Conservation (phyloP, 2,329 filamentous ascomycete species). For the Verticillium isaacii region DNA sequence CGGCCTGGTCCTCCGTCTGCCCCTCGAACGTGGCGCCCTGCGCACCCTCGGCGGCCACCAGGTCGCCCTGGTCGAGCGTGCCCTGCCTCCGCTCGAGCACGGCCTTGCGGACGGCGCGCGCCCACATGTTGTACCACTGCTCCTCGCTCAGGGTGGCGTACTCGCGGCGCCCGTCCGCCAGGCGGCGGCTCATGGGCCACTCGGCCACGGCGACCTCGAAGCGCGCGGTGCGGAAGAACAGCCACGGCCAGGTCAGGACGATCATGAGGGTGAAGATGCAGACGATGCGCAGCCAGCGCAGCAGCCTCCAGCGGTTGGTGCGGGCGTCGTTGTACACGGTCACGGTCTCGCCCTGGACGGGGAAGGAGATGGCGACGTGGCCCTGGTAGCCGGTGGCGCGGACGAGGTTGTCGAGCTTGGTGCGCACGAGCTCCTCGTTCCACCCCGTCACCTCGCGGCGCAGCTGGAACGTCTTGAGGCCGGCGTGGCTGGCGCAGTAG, state of each 20-base stretch:
- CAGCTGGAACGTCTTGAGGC: constrained; percentile 53
- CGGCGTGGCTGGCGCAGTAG: constrained; percentile 55
- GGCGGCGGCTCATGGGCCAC: constrained; percentile 49
- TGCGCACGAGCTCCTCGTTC: constrained; percentile 46
- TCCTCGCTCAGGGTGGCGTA: constrained; percentile 53
- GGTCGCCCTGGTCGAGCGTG: constrained; percentile 52
- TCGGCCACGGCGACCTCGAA: constrained; percentile 60
- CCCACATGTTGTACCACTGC: constrained; percentile 62
- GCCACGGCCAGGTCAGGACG: constrained; percentile 65
- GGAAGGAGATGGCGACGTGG: constrained; percentile 53
- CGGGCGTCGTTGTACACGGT: constrained; percentile 60
- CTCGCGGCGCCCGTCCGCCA: constrained; percentile 20
- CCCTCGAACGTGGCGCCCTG: constrained; percentile 24
- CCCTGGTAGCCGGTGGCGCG: constrained; percentile 65
- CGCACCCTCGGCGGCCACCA: constrained; percentile 35
- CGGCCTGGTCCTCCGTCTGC: constrained; percentile 23
- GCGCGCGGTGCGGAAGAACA: constrained; percentile 62
- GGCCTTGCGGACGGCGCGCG: constrained; percentile 52
- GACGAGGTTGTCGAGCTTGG: constrained; percentile 51
- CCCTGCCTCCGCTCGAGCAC: constrained; percentile 53
- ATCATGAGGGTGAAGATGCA: constrained; percentile 65
- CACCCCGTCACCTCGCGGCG: constrained; percentile 53
- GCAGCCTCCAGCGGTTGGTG: constrained; percentile 62
- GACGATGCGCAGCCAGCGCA: constrained; percentile 56
- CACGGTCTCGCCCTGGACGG: constrained; percentile 48